These are phyloP conservation scores for Ceratocystis harringtonii DNA, from an alignment of 2,329 filamentous ascomycete genomes.

Conservation along the genomic window DNA sequence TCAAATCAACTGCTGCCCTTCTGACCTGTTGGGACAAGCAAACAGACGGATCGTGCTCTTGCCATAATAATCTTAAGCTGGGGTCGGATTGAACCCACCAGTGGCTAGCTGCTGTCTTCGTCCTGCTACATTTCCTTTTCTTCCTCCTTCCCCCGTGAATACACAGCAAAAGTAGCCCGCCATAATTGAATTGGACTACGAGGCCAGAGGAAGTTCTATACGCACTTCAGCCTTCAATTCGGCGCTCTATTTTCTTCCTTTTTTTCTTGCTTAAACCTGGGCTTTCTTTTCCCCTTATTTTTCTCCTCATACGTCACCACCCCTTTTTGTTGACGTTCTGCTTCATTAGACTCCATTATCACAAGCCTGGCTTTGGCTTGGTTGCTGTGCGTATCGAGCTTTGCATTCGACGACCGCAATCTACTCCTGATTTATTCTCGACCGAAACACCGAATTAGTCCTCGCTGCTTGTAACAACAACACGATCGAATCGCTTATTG, in stretches of 20 bases:
- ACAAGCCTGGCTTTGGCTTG: not conserved
- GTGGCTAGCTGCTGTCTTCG: not conserved
- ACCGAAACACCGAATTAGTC: not conserved
- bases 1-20: not conserved
- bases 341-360: not conserved
- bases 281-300: not conserved
- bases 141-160: not conserved
- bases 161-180: not conserved
- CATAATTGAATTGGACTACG: not conserved
- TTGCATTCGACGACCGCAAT: not conserved
- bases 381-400: not conserved
- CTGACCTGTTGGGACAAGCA: not conserved
- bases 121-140: not conserved
- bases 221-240: not conserved
- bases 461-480: not conserved
- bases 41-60: constrained; percentile 2
- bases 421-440: not conserved
- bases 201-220: not conserved
- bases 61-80: not conserved
- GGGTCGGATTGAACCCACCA: not conserved
- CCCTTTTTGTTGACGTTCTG: constrained; percentile 2
- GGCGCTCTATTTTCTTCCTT: not conserved
- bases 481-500: not conserved
- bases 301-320: not conserved
- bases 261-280: not conserved